Percentiles rank a stretch among this genome's conserved stretches.
These are phyloP conservation scores for Rhodotorula glutinis DNA, from an alignment of 1,284 basidiomycete species.

Conservation along the genomic window DNA sequence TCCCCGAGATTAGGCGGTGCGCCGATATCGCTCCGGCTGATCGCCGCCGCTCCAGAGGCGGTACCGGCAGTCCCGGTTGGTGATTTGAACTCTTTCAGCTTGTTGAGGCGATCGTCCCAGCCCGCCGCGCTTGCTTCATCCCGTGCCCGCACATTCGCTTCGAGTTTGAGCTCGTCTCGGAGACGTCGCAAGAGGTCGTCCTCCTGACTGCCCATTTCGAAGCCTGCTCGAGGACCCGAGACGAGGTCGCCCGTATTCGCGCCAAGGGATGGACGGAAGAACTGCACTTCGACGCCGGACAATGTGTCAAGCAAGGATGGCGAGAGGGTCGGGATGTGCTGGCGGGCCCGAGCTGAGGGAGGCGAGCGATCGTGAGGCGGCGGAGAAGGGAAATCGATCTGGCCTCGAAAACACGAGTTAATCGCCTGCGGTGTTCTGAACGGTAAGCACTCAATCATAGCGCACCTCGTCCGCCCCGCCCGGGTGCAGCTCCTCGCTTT, in stretches of 20 bases:
- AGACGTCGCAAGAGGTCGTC: slow-evolving; percentile 10
- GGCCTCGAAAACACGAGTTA: not conserved
- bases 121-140: not conserved
- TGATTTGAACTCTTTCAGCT: not conserved
- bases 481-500: no score
- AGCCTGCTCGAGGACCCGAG: not conserved
- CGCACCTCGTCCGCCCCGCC: no score
- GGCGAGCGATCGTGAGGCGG: not conserved
- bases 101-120: slow-evolving; percentile 9
- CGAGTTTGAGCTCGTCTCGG: slow-evolving; percentile 8
- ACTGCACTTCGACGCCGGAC: slow-evolving; percentile 19
- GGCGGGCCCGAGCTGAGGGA: not conserved
- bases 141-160: not conserved
- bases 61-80: no score
- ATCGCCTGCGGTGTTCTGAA: not conserved
- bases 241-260: not conserved
- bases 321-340: not conserved
- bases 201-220: not conserved
- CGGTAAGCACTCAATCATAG: no score
- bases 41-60: not conserved
- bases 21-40: not conserved
- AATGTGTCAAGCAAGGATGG: slow-evolving; percentile 14
- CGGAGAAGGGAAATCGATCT: not conserved
- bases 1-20: slow-evolving; percentile 1
- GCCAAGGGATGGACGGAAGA: slow-evolving; percentile 11